Evolutionary conservation across 1,284 basidiomycete genomes (phyloP), one percentile per base, ranked within the genome.

Genomic region (Farysia itapuensis): DNA sequence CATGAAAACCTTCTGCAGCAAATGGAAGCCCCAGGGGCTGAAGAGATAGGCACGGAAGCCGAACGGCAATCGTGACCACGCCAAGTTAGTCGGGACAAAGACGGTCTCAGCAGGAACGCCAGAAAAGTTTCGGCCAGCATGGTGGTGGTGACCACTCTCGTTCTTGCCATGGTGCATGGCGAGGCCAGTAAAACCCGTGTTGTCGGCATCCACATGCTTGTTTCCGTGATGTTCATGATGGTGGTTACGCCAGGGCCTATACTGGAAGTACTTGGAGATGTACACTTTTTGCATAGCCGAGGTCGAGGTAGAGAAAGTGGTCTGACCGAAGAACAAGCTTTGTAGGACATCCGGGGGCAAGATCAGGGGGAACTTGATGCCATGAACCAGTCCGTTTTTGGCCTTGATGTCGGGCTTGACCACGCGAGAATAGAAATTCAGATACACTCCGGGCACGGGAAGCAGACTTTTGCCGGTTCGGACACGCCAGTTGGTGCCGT

Each of bases 301-400:
- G 61, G 44, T 84, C 77, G 30, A 79, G 82, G 14, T 84, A 83
- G 72, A 85, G 84, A 37, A 75, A 59, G 33, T 81, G 74, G n/a
- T 83, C 81, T 48, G 81, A 64, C 49, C 50, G 46, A 83, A 64
- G 78, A 85, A 87, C 13, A 83, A 71, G 38, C 79, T 79, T 56
- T 85, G 82, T 63, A 87, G 83, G 31, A 82, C 78, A 1, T 84
- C 82, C 7, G 81, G 82, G 28, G 86, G 85, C 8, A 85, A 84
- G 31, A 86, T 68, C 15, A 88, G 76, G 1, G 86, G 84, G 58
- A 80, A 80, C 65, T 81, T 80, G 51, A 88, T 75, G 23, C 81
- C 81, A 70, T 88, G 86, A 28, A 87, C 78, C 32, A 85, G 45
- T 78, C 86, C 86, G 68, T 87, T 88, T 24, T 76, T 70, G n/a